These are phyloP conservation scores for Thermochaetoides thermophila DNA, from an alignment of 495 filamentous ascomycete species.

Conservation along the genomic window DNA sequence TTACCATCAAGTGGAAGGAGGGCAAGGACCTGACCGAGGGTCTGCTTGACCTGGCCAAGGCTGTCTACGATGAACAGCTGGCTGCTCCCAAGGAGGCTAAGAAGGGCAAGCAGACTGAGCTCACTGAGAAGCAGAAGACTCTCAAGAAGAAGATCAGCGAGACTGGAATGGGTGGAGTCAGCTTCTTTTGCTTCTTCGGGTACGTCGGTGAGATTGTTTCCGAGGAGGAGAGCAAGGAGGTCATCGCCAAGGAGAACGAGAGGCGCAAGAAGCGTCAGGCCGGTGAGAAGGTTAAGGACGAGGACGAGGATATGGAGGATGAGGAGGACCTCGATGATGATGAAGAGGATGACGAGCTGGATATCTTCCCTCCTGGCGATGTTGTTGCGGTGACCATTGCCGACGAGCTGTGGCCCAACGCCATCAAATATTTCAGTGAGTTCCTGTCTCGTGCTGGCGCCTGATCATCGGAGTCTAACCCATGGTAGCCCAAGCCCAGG, in stretches of 20 bases:
- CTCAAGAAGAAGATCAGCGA: conserved; percentile 40
- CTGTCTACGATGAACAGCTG: conserved; percentile 52
- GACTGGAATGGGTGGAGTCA: conserved; percentile 41
- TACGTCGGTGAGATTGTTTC: conserved; percentile 51
- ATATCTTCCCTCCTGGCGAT: conserved; percentile 72
- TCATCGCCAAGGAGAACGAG: conserved; percentile 43
- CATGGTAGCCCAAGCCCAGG: conserved; percentile 45
- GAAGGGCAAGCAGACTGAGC: conserved; percentile 31
- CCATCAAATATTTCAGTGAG: conserved; percentile 83
- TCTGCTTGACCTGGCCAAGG: conserved; percentile 52
- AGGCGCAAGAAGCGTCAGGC: conserved; percentile 38
- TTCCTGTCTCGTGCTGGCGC: conserved; percentile 7
- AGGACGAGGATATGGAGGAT: conserved; percentile 29
- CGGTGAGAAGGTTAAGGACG: conserved; percentile 37
- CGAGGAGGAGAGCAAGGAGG: conserved; percentile 51
- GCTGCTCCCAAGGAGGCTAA: conserved; percentile 21
- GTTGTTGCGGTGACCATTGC: conserved; percentile 62
- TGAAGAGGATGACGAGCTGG: conserved; percentile 39
- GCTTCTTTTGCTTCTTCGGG: conserved; percentile 83
- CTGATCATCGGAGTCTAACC: conserved; percentile 1
- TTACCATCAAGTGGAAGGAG: conserved; percentile 76
- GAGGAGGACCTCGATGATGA: conserved; percentile 40
- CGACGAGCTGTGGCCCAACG: conserved; percentile 77
- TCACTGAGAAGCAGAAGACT: conserved; percentile 34
- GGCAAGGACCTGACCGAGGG: conserved; percentile 72